phyloP scores from a whole-genome alignment of 345 rosid genomes.

The Rhizophora apiculata region DNA sequence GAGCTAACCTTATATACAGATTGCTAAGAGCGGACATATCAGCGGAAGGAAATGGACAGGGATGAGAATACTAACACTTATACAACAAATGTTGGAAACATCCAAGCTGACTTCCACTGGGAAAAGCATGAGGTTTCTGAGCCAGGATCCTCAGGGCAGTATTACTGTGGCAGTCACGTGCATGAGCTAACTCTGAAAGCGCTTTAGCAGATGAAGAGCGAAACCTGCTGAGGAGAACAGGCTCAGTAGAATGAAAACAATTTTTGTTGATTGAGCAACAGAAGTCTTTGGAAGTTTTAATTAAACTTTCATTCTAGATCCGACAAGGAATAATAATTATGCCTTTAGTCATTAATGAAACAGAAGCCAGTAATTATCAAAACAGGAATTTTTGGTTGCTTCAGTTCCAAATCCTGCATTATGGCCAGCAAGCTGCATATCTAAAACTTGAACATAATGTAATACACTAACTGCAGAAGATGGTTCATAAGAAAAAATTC shows the following conservation, averaged over 20 bases:
- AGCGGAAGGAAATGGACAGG: background rate
- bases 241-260: background rate
- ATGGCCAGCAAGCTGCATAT: no score
- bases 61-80: background rate
- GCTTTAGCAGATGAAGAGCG: background rate
- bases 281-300: no score
- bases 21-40: background rate
- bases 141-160: background rate
- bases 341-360: no score
- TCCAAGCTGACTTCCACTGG: background rate
- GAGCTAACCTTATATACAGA: no score
- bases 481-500: no score
- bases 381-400: no score
- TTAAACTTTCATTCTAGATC: no score
- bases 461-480: no score
- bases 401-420: no score
- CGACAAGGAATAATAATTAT: no score
- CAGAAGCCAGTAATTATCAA: no score
- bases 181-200: constrained; percentile 3
- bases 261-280: background rate
- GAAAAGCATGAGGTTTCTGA: constrained; percentile 2
- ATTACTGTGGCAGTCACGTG: background rate
- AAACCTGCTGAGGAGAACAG: background rate
- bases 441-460: no score
- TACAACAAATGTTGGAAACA: constrained; percentile 4